A percentile compares a stretch with the other conserved stretches of the same genome.
Evolutionary conservation across 805 yeast species (phyloP).

Genomic region (Candida peoriensis): DNA sequence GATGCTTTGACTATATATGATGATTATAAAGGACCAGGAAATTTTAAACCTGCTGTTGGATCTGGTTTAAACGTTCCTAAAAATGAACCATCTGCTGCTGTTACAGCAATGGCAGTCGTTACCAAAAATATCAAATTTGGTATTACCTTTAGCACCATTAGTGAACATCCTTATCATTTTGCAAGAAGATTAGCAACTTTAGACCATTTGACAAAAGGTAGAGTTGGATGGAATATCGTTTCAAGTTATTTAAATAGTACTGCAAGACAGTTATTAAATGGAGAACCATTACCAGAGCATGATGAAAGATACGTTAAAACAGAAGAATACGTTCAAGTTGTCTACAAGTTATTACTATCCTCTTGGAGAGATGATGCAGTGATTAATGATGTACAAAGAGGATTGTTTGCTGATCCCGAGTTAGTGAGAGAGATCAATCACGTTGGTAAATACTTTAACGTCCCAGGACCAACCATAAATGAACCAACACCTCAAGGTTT

Average conservation of each 20-base stretch:
- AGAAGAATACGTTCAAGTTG: slow-evolving; percentile 34
- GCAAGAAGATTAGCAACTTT: slow-evolving; percentile 36
- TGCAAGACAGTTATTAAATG: slow-evolving; percentile 31
- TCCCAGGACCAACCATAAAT: slow-evolving; percentile 36
- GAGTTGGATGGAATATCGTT: slow-evolving; percentile 40
- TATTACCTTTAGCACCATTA: slow-evolving; percentile 34
- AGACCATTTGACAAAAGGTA: slow-evolving; percentile 36
- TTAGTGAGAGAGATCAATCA: slow-evolving; percentile 35
- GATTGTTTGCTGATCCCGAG: slow-evolving; percentile 32
- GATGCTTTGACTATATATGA: slow-evolving; percentile 26
- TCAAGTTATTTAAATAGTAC: slow-evolving; percentile 35
- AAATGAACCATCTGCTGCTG: slow-evolving; percentile 32
- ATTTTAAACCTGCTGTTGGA: slow-evolving; percentile 27
- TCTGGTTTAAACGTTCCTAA: slow-evolving; percentile 28
- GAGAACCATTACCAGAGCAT: slow-evolving; percentile 31
- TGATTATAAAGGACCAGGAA: slow-evolving; percentile 29
- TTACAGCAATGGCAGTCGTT: slow-evolving; percentile 36
- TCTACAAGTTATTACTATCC: slow-evolving; percentile 31
- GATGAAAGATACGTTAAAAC: slow-evolving; percentile 35
- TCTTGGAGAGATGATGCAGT: slow-evolving; percentile 41
- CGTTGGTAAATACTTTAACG: slow-evolving; percentile 34
- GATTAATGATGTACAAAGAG: slow-evolving; percentile 21
- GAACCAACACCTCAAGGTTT: slow-evolving; percentile 40
- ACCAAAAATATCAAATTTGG: slow-evolving; percentile 34
- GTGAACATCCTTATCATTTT: slow-evolving; percentile 35